Evolutionary conservation across 495 filamentous ascomycete genomes (phyloP).

Genomic region (Aspergillus hancockii): DNA sequence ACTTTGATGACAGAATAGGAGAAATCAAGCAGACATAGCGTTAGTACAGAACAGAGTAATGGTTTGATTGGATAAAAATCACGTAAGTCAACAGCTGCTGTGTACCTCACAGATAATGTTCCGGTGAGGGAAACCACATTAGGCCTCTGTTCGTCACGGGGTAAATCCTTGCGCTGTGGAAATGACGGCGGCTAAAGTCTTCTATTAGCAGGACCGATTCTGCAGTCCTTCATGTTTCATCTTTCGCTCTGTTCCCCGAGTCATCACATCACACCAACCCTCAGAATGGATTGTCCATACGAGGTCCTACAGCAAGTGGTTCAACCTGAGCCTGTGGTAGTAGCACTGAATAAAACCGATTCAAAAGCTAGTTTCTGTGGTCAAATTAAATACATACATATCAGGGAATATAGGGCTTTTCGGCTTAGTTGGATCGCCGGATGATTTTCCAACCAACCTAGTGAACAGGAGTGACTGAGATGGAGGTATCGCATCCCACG

Average conservation of each 20-base stretch:
- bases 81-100: no score
- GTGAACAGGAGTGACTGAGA: constrained; percentile 17
- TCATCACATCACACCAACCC: neutral
- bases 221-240: neutral
- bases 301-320: neutral
- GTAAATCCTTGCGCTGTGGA: neutral
- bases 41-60: no score
- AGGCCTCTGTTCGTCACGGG: neutral
- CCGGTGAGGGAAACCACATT: neutral
- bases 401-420: constrained; percentile 21
- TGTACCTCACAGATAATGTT: no score
- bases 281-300: neutral
- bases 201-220: neutral
- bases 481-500: constrained; percentile 16
- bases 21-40: no score
- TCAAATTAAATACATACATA: constrained; percentile 30
- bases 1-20: neutral
- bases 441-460: constrained; percentile 5
- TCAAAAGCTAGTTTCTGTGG: constrained; percentile 22
- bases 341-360: neutral
- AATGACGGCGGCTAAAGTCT: neutral
- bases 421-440: neutral
- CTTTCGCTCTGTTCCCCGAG: neutral
- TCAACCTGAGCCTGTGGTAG: neutral
- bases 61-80: no score